Conservation (phyloP, 805 yeast species). For the Candida peoriensis region DNA sequence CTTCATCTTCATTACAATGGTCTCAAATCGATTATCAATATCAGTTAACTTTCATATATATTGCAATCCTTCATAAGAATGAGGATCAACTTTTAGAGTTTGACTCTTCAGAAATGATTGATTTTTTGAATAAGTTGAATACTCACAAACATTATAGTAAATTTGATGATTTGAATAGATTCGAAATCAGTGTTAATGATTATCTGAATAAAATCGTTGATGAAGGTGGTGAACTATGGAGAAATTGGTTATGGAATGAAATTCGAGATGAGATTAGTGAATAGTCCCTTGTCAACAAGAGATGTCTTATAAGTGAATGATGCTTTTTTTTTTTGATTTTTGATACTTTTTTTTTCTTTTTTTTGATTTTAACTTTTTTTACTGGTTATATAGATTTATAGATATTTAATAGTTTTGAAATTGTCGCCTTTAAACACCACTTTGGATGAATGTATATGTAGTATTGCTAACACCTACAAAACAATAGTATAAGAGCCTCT, state of each 20-base stretch:
- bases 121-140: conserved; percentile 51
- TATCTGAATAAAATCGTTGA: conserved; percentile 65
- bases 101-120: conserved; percentile 86
- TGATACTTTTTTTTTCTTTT: background rate
- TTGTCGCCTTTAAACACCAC: no score
- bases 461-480: no score
- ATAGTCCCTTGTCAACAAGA: background rate
- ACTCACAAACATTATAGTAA: conserved; percentile 1
- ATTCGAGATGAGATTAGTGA: conserved; percentile 37
- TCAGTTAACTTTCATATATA: conserved; percentile 67
- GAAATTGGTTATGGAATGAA: conserved; percentile 72
- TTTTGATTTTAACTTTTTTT: background rate
- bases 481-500: no score
- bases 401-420: no score
- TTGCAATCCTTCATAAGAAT: conserved; percentile 76
- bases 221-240: conserved; percentile 86
- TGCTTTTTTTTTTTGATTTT: conserved; percentile 4
- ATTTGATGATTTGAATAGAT: conserved; percentile 2
- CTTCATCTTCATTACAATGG: conserved; percentile 37
- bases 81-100: conserved; percentile 76
- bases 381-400: no score
- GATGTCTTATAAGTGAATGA: background rate
- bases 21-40: conserved; percentile 68
- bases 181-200: conserved; percentile 1
- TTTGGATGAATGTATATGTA: no score